Base-by-base conservation (phyloP, 441 rosid species). In the Gossypium schwendimanii region DNA sequence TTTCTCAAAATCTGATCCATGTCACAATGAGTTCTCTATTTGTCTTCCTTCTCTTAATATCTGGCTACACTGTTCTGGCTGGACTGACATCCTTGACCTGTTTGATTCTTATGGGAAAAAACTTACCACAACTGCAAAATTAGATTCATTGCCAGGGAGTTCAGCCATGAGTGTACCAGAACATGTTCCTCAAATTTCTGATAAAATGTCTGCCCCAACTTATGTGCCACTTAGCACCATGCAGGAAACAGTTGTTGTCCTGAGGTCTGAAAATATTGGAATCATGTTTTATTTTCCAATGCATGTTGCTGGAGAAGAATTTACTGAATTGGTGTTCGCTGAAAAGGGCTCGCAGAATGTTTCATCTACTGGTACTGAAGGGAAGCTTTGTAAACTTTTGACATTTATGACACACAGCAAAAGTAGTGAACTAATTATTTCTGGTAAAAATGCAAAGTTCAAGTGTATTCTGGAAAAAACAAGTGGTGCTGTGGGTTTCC, bases 41-140 rank as follows among this genome's bases (percentile, higher is more conserved):
- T 82, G 84, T 78, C 87, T 91, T 75, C 99, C 99, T 73, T 82
- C 89, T 79, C 84, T 93, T 67, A 84, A 86, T 78, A 69, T 95
- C 76, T 95, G 97, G 97, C 80, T 95, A 26, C 90, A 93, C 79
- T 70, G 72, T 74, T 63, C 73, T 50, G 89, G 87, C 70, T 95
- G 97, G 98, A 79, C 73, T 62, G 78, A 73, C 73, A 76, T 91
- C 69, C 74, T 86, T 81, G 87, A 86, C 72, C 74, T 83, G 72
- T 75, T 50, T 26, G 73, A 74, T 78, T 81, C 85, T 31, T 82
- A 75, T 77, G 76, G 81, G 73, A 77, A 76, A 79, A 80, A 77
- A 80, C 74, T 83, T 62, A 74, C 77, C 78, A 80, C 74, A 74
- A 50, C 76, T 71, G 80, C 57, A 58, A 61, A 5, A 49, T 41